phyloP scores from a whole-genome alignment of 768 basidiomycete species.

The Xanthoconium purpureum region DNA sequence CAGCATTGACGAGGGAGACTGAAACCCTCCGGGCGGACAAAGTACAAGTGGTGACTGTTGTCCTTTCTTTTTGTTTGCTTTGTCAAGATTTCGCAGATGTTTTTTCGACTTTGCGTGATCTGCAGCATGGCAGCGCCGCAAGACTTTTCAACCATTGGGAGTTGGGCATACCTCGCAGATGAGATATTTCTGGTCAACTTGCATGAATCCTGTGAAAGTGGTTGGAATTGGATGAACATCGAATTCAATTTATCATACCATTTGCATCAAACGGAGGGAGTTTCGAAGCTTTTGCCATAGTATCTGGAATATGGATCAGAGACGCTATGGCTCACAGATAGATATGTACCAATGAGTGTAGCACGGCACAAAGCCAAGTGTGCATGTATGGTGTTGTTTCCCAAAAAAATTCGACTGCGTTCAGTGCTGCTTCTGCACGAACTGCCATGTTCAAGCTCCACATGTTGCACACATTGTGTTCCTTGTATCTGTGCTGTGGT shows the following conservation, averaged over 20 bases:
- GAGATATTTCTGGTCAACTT: background rate
- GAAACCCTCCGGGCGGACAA: too few species aligned
- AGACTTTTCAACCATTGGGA: background rate
- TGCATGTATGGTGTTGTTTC: too few species aligned
- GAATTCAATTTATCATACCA: background rate
- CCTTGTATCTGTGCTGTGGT: too few species aligned
- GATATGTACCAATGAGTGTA: background rate
- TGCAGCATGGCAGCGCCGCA: background rate
- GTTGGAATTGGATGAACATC: background rate
- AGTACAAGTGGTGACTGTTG: background rate
- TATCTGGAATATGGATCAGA: background rate
- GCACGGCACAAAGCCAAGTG: too few species aligned
- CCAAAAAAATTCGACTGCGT: too few species aligned
- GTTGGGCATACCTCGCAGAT: background rate
- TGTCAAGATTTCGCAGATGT: background rate
- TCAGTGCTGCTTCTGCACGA: too few species aligned
- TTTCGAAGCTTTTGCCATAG: slow-evolving; percentile 1
- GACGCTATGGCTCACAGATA: too few species aligned
- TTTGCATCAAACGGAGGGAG: background rate
- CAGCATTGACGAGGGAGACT: background rate
- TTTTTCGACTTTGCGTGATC: slow-evolving; percentile 1
- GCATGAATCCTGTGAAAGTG: background rate
- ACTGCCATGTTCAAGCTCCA: too few species aligned
- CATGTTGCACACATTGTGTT: too few species aligned
- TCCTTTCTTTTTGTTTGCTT: background rate